Percentiles rank a stretch among this genome's conserved stretches.
These are phyloP conservation scores for Ustilago vetiveriae DNA, from an alignment of 1,284 basidiomycete genomes.

Conservation along the genomic window DNA sequence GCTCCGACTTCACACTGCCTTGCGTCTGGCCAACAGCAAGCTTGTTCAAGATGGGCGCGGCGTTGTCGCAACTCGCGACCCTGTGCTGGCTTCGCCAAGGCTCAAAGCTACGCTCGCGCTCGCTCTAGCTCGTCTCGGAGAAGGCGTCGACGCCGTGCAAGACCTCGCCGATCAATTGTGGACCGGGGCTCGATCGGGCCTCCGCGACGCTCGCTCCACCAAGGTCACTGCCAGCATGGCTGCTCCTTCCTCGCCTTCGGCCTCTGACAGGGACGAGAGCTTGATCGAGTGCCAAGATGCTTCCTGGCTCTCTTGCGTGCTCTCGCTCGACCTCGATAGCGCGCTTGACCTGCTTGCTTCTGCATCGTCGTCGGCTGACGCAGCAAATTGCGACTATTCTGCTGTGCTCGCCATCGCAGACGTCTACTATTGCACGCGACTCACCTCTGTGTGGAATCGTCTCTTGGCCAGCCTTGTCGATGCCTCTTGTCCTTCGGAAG, in stretches of 20 bases:
- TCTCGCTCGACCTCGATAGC: slow-evolving; percentile 48
- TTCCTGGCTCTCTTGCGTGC: slow-evolving; percentile 50
- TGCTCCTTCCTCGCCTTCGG: slow-evolving; percentile 1
- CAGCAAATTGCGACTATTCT: slow-evolving; percentile 26
- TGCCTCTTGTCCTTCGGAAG: slow-evolving; percentile 39
- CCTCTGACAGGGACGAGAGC: slow-evolving; percentile 18
- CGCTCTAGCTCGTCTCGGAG: slow-evolving; percentile 42
- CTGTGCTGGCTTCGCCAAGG: slow-evolving; percentile 15
- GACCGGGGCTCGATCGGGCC: slow-evolving; percentile 33
- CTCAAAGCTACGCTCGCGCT: slow-evolving; percentile 49
- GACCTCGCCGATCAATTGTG: slow-evolving; percentile 39
- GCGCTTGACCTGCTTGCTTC: slow-evolving; percentile 38
- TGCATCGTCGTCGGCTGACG: slow-evolving; percentile 9
- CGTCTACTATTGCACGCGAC: slow-evolving; percentile 48
- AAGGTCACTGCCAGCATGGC: background rate
- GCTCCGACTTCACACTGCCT: slow-evolving; percentile 48
- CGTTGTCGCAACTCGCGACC: slow-evolving; percentile 8
- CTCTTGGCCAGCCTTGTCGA: slow-evolving; percentile 50
- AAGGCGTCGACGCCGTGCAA: slow-evolving; percentile 33
- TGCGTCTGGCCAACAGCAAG: slow-evolving; percentile 44
- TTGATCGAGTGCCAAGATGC: slow-evolving; percentile 15
- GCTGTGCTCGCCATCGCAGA: slow-evolving; percentile 53
- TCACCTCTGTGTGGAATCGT: slow-evolving; percentile 50
- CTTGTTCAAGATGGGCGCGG: slow-evolving; percentile 3
- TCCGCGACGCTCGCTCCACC: slow-evolving; percentile 1